Percentiles rank a stretch among this genome's conserved stretches.
Evolutionary conservation across 345 rosid genomes (phyloP).

Genomic region (Gynandropsis gynandra): DNA sequence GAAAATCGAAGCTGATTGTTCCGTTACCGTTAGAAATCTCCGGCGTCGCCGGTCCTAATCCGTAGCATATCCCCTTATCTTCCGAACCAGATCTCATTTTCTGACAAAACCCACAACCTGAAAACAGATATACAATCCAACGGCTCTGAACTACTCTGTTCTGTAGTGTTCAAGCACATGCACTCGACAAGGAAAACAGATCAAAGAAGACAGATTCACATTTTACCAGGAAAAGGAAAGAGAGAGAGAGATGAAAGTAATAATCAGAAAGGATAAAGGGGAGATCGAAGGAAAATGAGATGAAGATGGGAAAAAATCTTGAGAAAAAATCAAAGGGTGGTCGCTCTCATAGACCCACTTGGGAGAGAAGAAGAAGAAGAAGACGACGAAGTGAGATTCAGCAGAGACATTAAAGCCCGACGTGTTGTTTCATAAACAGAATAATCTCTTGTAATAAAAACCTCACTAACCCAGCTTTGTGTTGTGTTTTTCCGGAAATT

Average conservation of each 20-base stretch:
- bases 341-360: constrained; percentile 30
- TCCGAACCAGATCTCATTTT: constrained; percentile 54
- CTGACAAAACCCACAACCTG: background rate
- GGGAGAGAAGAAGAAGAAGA: background rate
- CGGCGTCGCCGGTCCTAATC: constrained; percentile 23
- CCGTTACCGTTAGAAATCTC: constrained; percentile 33
- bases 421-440: constrained; percentile 25
- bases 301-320: constrained; percentile 20
- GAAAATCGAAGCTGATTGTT: constrained; percentile 54
- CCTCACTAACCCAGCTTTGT: constrained; percentile 2
- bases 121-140: constrained; percentile 3
- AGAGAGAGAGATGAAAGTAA: constrained; percentile 21
- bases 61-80: constrained; percentile 11
- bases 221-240: background rate
- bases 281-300: background rate
- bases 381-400: constrained; percentile 18
- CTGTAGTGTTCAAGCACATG: background rate
- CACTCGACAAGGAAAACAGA: no score
- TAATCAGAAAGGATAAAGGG: constrained; percentile 5
- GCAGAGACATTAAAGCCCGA: constrained; percentile 22
- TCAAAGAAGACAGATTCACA: background rate
- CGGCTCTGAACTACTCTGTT: background rate
- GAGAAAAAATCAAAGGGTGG: constrained; percentile 28
- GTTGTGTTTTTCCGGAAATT: background rate
- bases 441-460: constrained; percentile 18